Base-by-base conservation (phyloP, 2,329 filamentous ascomycete genomes). In the Verticillium nonalfalfae region DNA sequence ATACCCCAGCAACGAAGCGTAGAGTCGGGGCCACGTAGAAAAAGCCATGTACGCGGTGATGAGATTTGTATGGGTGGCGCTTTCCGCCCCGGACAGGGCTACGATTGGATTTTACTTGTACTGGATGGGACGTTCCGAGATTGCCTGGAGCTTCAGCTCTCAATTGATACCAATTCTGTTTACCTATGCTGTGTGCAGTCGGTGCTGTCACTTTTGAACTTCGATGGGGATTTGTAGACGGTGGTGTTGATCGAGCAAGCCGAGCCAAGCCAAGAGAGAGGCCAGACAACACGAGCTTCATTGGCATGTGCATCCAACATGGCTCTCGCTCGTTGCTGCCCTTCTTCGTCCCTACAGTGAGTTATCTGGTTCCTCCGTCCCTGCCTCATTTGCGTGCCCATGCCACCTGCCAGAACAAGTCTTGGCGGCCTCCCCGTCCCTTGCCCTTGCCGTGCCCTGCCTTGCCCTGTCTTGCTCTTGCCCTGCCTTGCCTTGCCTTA, bases 1-100 rank as follows among this genome's bases (percentile, higher is more conserved):
- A 59, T 93, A 93, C 73, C 87, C 88, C 21, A 91, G 88, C 76
- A 92, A 92, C 73, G 87, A 88, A 74, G 75, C 81, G 21, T 87
- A 73, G 72, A 50, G 45, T 50, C 18, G 45, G 39, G 39, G 14
- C 14, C 7, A 26, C 26, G n/a, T 45, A 15, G n/a, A 45, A 11
- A 50, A 11, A n/a, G 15, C 18, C 39, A n/a, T n/a, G 39, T 14
- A 15, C 14, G 13, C 39, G 15, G 39, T n/a, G n/a, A 45, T 45
- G 39, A n/a, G n/a, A n/a, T 15, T 7, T 38, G 18, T 21, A 45
- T 15, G 45, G n/a, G 26, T 21, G 45, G n/a, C 18, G 18, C 45
- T 50, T 26, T 50, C 45, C 26, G 45, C 45, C 45, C 18, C 7
- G 45, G 45, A n/a, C 18, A 21, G 45, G 45, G 45, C 45, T 50